Conservation (phyloP, 805 yeast species). For the Kodamaea laetipori region DNA sequence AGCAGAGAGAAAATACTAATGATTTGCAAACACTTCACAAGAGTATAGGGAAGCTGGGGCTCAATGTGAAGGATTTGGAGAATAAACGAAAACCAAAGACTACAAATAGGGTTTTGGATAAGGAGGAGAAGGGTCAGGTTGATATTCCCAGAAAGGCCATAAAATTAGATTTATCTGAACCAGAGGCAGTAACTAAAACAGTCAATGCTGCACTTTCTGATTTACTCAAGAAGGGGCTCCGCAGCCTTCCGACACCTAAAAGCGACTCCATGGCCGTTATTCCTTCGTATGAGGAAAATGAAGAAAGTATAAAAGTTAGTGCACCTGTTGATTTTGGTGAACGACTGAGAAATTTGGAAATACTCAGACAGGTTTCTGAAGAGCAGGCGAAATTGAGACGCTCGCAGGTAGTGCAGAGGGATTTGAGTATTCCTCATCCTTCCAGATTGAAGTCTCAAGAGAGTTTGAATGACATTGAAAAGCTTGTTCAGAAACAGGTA, state of each 20-base stretch:
- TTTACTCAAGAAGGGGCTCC: not conserved
- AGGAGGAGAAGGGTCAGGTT: not conserved
- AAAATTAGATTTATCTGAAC: constrained; percentile 2
- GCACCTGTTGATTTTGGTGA: constrained; percentile 27
- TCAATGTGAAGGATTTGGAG: constrained; percentile 36
- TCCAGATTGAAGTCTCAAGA: constrained; percentile 4
- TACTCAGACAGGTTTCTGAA: constrained; percentile 27
- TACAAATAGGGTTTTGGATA: not conserved
- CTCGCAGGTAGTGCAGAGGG: constrained; percentile 50
- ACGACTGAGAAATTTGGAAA: constrained; percentile 23
- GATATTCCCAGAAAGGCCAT: not conserved
- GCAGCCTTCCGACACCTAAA: constrained; percentile 41
- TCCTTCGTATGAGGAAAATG: constrained; percentile 35
- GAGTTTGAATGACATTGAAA: constrained; percentile 16
- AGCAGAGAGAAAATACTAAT: constrained; percentile 42
- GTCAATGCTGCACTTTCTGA: not conserved
- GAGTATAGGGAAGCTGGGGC: constrained; percentile 47
- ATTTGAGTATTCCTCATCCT: constrained; percentile 45
- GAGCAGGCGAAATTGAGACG: constrained; percentile 38
- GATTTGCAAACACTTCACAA: constrained; percentile 46
- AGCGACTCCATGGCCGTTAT: constrained; percentile 35
- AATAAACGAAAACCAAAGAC: constrained; percentile 2
- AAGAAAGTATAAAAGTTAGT: constrained; percentile 10
- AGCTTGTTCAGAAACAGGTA: constrained; percentile 33
- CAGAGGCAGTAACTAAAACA: not conserved